Percentiles rank a stretch among this genome's conserved stretches.
These are phyloP conservation scores for Magnusiomyces clavatus DNA, from an alignment of 1,139 yeast species.

Conservation along the genomic window DNA sequence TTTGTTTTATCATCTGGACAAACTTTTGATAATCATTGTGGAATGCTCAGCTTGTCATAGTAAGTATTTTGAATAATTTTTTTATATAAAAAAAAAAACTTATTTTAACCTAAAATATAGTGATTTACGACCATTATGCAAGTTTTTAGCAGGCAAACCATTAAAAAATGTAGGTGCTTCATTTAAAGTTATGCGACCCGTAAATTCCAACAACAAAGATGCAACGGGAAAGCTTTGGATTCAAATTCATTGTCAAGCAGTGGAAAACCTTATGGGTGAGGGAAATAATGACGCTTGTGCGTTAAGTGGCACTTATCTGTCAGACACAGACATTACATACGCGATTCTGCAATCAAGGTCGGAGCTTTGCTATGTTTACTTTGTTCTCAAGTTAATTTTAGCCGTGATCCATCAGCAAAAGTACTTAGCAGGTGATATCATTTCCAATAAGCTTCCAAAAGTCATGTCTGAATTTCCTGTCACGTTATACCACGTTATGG, in stretches of 20 bases:
- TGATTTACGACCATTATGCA: conserved; percentile 28
- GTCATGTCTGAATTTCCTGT: conserved; percentile 23
- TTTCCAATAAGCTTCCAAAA: conserved; percentile 21
- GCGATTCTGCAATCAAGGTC: conserved; percentile 11
- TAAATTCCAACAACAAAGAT: conserved; percentile 22
- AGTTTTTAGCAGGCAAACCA: conserved; percentile 28
- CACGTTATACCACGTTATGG: conserved; percentile 26
- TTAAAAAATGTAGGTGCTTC: conserved; percentile 23
- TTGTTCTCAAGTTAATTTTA: conserved; percentile 20
- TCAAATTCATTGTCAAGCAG: conserved; percentile 24
- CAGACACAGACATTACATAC: conserved; percentile 13
- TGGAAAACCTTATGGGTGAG: conserved; percentile 22
- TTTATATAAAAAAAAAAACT: conserved; percentile 2
- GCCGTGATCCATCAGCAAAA: conserved; percentile 24
- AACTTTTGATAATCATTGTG: conserved; percentile 25
- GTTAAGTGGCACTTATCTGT: conserved; percentile 22
- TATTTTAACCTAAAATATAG: too few relatives aligned
- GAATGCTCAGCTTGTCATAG: conserved; percentile 25
- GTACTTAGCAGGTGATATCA: conserved; percentile 25
- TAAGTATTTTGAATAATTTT: conserved; percentile 11
- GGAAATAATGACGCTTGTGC: conserved; percentile 23
- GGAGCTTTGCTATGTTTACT: conserved; percentile 25
- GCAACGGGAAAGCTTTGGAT: conserved; percentile 27
- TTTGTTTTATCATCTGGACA: conserved; percentile 26
- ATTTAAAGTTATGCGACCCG: conserved; percentile 23